Percentiles rank a stretch among this genome's conserved stretches.
Evolutionary conservation across 1,284 basidiomycete species (phyloP).

Genomic region (Naganishia albida): DNA sequence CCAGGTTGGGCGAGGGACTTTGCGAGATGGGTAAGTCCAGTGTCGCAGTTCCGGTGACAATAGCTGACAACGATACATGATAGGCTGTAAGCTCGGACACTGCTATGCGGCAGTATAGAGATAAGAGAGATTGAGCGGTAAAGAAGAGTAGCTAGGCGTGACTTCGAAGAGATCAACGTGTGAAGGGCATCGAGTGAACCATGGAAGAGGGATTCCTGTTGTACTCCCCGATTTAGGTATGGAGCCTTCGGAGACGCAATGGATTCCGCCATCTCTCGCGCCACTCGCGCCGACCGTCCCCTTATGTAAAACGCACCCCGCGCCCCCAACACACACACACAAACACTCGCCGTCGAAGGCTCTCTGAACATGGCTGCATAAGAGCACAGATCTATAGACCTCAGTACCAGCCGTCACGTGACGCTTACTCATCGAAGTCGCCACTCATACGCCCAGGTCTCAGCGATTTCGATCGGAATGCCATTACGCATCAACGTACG

Average conservation of each 20-base stretch:
- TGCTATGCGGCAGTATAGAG: constrained; percentile 13
- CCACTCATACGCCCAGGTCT: constrained; percentile 11
- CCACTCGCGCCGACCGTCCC: too few species aligned
- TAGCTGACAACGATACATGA: not conserved
- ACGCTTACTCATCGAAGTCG: constrained; percentile 18
- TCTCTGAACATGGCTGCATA: too few species aligned
- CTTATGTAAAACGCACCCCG: too few species aligned
- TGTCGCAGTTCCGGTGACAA: not conserved
- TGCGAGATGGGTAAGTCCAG: constrained; percentile 44
- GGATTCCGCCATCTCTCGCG: too few species aligned
- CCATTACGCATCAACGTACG: constrained; percentile 22
- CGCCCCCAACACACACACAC: too few species aligned
- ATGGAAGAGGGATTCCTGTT: too few species aligned
- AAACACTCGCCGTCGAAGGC: too few species aligned
- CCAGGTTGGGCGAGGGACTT: constrained; percentile 45
- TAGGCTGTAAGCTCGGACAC: constrained; percentile 14
- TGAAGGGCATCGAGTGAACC: too few species aligned
- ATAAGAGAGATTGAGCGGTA: not conserved
- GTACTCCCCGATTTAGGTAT: too few species aligned
- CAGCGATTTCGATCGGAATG: constrained; percentile 22
- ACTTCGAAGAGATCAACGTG: too few species aligned
- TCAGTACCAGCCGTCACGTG: not conserved
- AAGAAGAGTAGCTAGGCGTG: too few species aligned
- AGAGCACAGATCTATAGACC: not conserved
- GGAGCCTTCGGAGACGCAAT: too few species aligned